A percentile compares a stretch with the other conserved stretches of the same genome.
phyloP scores from a whole-genome alignment of 345 rosid genomes.

The Syzygium grande region DNA sequence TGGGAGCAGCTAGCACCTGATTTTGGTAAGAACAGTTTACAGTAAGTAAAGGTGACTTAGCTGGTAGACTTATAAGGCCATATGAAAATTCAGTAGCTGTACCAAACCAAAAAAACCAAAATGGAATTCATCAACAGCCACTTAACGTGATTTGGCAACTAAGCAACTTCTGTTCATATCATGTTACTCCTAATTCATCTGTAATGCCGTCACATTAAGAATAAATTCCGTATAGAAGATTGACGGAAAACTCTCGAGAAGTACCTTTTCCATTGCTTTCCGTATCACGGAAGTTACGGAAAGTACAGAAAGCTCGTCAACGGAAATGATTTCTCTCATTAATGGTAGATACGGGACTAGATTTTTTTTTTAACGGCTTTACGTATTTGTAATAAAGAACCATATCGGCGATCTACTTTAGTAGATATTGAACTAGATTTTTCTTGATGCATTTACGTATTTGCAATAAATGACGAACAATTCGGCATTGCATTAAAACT shows the following conservation, averaged over 20 bases:
- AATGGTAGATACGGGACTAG: neutral
- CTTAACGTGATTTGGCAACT: neutral
- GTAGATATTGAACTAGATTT: neutral
- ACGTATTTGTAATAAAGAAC: neutral
- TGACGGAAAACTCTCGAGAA: neutral
- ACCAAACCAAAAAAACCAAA: neutral
- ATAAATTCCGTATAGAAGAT: neutral
- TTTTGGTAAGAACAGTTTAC: neutral
- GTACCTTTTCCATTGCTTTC: neutral
- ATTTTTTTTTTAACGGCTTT: neutral
- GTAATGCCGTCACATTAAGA: neutral
- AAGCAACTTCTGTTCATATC: neutral
- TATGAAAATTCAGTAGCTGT: neutral
- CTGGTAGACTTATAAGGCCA: neutral
- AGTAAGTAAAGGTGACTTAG: neutral
- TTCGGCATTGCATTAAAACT: neutral
- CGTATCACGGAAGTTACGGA: neutral
- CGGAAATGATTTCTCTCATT: neutral
- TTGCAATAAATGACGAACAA: neutral
- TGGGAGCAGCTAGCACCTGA: neutral
- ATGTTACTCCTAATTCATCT: neutral
- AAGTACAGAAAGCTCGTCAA: neutral
- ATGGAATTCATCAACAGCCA: neutral
- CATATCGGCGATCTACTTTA: neutral
- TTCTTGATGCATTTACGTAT: neutral